Conservation (phyloP, 805 yeast species). For the Tanozyma kutaoensis region DNA sequence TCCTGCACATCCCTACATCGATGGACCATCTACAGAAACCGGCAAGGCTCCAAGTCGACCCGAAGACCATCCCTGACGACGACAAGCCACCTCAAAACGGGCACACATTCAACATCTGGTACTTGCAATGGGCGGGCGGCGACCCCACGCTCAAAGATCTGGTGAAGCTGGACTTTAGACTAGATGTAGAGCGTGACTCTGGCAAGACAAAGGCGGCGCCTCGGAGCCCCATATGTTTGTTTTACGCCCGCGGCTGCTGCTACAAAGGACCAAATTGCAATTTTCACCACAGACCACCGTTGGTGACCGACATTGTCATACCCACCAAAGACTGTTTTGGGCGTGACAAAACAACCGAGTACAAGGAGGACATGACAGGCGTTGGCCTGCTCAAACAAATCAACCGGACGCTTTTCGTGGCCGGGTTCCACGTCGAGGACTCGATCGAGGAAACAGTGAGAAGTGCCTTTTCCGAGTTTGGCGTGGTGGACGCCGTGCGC, state of each 20-base stretch:
- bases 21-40: constrained; percentile 13
- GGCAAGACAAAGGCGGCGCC: constrained; percentile 67
- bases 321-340: constrained; percentile 85
- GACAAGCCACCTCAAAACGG: constrained; percentile 74
- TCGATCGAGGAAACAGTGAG: constrained; percentile 20
- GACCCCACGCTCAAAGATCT: constrained; percentile 36
- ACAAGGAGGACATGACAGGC: constrained; percentile 90
- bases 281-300: constrained; percentile 68
- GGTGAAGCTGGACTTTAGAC: constrained; percentile 42
- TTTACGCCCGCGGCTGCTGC: constrained; percentile 85
- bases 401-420: constrained; percentile 72
- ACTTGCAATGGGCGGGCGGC: constrained; percentile 69
- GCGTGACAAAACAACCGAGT: constrained; percentile 68
- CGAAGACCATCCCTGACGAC: constrained; percentile 38
- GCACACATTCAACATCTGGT: constrained; percentile 77
- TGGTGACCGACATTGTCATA: constrained; percentile 43
- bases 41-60: constrained; percentile 67
- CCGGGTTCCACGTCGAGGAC: constrained; percentile 33
- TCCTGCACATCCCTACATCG: neutral
- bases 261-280: constrained; percentile 64
- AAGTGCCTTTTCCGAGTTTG: constrained; percentile 56
- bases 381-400: constrained; percentile 63
- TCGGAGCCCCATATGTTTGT: constrained; percentile 52
- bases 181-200: constrained; percentile 47
- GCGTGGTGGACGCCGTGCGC: constrained; percentile 55